Evolutionary conservation across 2,329 filamentous ascomycete genomes (phyloP), one percentile per base, ranked within the genome.

Genomic region (Calonectria multiphialidica): DNA sequence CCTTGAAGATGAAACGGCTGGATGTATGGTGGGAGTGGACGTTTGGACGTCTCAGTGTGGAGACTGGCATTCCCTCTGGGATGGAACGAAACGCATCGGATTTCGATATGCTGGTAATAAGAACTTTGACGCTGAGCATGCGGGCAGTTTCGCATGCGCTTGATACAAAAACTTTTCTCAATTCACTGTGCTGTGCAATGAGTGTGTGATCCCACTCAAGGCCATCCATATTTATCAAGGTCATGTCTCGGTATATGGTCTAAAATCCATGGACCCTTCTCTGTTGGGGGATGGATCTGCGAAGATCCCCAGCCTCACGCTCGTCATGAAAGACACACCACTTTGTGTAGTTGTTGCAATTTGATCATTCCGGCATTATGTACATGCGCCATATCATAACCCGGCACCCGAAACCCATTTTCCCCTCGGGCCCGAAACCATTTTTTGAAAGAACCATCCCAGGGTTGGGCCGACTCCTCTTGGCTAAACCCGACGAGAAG

Each of bases 381-480:
- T 80, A 80, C 77, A 79, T 77, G 74, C 78, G 75, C 76, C 72
- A 78, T 64, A 73, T 77, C 74, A 78, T 76, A 76, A 75, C 74
- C 71, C 66, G 61, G 72, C 68, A 71, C 75, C 73, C 72, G 70
- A 77, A 73, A 57, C 72, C 53, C 72, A 70, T 73, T 49, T 57
- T 68, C 49, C 45, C 37, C 71, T 65, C 66, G 64, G 70, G 73
- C 63, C 72, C 71, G 66, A 67, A 70, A 70, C 67, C 73, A 74
- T 72, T 74, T 79, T 72, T 72, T 79, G 72, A 55, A 76, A 55
- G 59, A 65, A 77, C 73, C 74, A 75, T 72, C 65, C 70, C 49
- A 66, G 61, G 73, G 37, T n/a, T 72, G 49, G 67, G 67, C 57
- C 67, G 45, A 68, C 65, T 69, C 73, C 69, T 71, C 49, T 72